Base-by-base conservation (phyloP, 2,329 filamentous ascomycete species). In the Bertia moriformis region DNA sequence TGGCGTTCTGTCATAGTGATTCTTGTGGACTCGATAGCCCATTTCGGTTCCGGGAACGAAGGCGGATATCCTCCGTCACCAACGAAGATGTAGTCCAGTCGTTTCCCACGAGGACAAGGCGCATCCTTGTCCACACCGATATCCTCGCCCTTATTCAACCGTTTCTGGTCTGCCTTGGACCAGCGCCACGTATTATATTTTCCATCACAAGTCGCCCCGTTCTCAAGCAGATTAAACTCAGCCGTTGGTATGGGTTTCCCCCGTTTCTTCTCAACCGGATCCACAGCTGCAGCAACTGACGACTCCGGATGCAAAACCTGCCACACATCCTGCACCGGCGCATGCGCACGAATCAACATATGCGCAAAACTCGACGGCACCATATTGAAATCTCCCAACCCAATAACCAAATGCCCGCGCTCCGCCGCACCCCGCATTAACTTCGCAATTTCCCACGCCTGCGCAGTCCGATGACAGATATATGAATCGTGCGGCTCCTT, bases 341-440 rank as follows among this genome's bases (percentile, higher is more conserved):
- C 76, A 52, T 87, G 79, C 3, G 78, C 74, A 41, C 81, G 83
- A 48, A 98, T 79, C 46, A 96, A 68, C 40, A 78, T 73, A 61
- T 96, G 85, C 20, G 83, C 80, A 44, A 94, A 73, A 18, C 85
- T 93, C 30, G 81, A 60, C 1, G 91, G 91, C n/a, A 86, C 66
- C 82, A 94, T 93, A 61, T 96, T 96, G 64, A 96, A 95, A 62
- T 96, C 91, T 18, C 91, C 91, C 40, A 94, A 64, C 4, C 79
- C 88, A 33, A 96, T 65, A 39, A 88, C 87, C 19, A 96, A 67
- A 54, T 89, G 83, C 4, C 87, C 86, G 13, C 81, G 69, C 48
- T 87, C 82, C 1, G 78, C 72, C 35, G 89, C 88, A 42, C 74
- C 82, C 38, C 84, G 78, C 62, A 95, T 81, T 35, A 94, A 68